phyloP scores from a whole-genome alignment of 2,329 filamentous ascomycete genomes.

The Hypoxylon sp. region DNA sequence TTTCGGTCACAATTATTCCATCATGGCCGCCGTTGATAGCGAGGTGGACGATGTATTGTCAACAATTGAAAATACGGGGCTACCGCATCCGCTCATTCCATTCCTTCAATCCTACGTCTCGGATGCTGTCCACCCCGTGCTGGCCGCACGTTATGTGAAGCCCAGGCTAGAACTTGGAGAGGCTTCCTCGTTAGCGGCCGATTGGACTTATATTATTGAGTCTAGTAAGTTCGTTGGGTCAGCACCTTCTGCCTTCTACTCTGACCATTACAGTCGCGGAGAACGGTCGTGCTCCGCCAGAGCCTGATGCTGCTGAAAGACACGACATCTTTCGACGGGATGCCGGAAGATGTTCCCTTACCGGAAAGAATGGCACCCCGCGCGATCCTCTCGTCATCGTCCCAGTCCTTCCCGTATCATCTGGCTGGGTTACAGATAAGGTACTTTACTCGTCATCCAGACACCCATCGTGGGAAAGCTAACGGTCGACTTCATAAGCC shows the following conservation, averaged over 20 bases:
- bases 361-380: constrained; percentile 33
- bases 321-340: constrained; percentile 35
- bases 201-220: constrained; percentile 43
- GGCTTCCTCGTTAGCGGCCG: constrained; percentile 19
- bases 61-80: constrained; percentile 11
- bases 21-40: constrained; percentile 2
- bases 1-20: neutral
- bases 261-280: constrained; percentile 19
- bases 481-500: constrained; percentile 12
- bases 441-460: constrained; percentile 17
- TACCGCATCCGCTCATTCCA: constrained; percentile 19
- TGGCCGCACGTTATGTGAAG: constrained; percentile 23
- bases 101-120: constrained; percentile 20
- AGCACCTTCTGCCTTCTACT: neutral
- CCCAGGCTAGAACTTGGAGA: constrained; percentile 8
- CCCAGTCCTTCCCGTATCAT: constrained; percentile 37
- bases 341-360: constrained; percentile 39
- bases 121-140: constrained; percentile 21
- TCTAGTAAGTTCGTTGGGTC: constrained; percentile 29
- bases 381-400: constrained; percentile 36
- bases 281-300: constrained; percentile 21
- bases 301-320: constrained; percentile 11
- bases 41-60: constrained; percentile 11
- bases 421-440: constrained; percentile 34
- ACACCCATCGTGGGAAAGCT: constrained; percentile 1